Conservation (phyloP, 495 filamentous ascomycete genomes). For the Penicillium simplicissimum region DNA sequence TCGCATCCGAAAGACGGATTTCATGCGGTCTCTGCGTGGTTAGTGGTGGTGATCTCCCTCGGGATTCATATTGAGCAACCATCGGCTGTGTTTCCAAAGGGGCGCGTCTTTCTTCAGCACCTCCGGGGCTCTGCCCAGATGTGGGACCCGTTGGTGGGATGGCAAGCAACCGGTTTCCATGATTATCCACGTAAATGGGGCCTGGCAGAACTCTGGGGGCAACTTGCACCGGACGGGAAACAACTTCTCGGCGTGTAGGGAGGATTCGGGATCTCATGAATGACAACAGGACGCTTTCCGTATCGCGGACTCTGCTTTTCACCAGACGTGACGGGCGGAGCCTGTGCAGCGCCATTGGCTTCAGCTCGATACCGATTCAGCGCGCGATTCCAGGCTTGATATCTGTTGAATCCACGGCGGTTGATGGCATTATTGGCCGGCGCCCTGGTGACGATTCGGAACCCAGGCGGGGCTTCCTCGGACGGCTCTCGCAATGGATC, state of each 20-base stretch:
- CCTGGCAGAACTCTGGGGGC: constrained; percentile 21
- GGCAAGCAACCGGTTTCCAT: constrained; percentile 13
- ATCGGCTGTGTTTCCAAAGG: constrained; percentile 16
- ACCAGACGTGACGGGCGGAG: constrained; percentile 4
- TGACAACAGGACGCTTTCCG: constrained; percentile 19
- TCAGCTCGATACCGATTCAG: constrained; percentile 41
- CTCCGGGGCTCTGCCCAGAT: constrained; percentile 15
- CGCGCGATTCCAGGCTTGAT: constrained; percentile 51
- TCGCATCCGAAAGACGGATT: constrained; percentile 21
- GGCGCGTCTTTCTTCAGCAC: constrained; percentile 14
- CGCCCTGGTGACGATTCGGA: constrained; percentile 32
- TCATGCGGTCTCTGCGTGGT: constrained; percentile 33
- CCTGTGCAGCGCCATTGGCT: constrained; percentile 21
- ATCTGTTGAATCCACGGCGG: constrained; percentile 51
- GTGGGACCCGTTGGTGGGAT: constrained; percentile 13
- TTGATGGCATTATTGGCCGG: constrained; percentile 37
- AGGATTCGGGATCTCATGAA: constrained; percentile 21
- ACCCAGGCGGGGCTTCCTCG: constrained; percentile 42
- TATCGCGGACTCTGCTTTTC: constrained; percentile 27
- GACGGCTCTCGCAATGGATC: constrained; percentile 31
- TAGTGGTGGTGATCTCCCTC: constrained; percentile 25
- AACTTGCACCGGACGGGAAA: constrained; percentile 12
- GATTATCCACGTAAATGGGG: constrained; percentile 17
- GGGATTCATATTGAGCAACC: constrained; percentile 9
- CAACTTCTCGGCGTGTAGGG: constrained; percentile 16